Conservation (phyloP, 345 rosid genomes). For the Melastoma malabathricum region DNA sequence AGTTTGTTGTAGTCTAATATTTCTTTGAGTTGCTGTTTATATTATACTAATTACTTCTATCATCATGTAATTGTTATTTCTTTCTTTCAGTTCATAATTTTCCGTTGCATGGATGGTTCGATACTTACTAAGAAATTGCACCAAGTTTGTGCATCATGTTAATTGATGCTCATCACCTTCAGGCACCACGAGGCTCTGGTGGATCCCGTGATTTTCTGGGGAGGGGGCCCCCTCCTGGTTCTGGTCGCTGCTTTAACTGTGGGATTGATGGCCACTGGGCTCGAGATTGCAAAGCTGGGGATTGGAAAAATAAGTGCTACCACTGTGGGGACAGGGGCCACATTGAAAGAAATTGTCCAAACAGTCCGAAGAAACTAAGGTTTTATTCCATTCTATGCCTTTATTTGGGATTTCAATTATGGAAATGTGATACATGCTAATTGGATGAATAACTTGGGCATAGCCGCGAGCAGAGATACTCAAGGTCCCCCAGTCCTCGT, state of each 20-base stretch:
- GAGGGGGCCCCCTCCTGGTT: slow-evolving; percentile 94
- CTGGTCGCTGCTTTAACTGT: slow-evolving; percentile 92
- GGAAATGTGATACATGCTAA: too few relatives aligned
- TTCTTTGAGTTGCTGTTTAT: neutral
- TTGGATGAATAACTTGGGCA: neutral
- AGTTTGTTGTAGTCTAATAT: neutral
- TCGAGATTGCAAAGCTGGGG: slow-evolving; percentile 91
- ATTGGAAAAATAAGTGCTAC: slow-evolving; percentile 93
- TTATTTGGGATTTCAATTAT: too few relatives aligned
- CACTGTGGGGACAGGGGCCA: slow-evolving; percentile 97
- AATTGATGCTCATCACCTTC: slow-evolving; percentile 3
- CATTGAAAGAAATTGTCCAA: slow-evolving; percentile 85
- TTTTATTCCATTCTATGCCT: slow-evolving; percentile 7
- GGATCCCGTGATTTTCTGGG: slow-evolving; percentile 67
- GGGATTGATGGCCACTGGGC: slow-evolving; percentile 99
- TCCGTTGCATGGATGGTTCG: neutral
- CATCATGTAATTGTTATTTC: too few relatives aligned
- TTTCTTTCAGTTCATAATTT: too few relatives aligned
- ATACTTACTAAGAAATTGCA: neutral
- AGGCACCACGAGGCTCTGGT: slow-evolving; percentile 78
- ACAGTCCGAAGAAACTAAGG: slow-evolving; percentile 77
- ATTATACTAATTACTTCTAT: too few relatives aligned
- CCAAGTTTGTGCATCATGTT: neutral
- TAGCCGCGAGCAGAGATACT: slow-evolving; percentile 51
- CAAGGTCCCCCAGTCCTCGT: slow-evolving; percentile 73